phyloP scores from a whole-genome alignment of 2,329 filamentous ascomycete species.

The Plectosphaerella sp. region DNA sequence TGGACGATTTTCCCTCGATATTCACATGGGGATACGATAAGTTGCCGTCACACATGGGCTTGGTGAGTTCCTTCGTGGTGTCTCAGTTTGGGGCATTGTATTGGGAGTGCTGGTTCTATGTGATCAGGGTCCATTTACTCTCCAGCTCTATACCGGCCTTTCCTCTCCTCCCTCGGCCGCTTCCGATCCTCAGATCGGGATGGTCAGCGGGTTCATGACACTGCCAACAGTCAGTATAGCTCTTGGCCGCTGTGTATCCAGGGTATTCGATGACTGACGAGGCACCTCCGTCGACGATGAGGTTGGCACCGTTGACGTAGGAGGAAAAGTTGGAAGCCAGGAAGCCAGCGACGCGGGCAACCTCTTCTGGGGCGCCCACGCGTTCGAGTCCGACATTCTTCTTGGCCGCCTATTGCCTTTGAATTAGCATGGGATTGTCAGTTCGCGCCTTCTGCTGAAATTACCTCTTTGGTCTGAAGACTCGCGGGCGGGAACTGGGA shows the following conservation, averaged over 20 bases:
- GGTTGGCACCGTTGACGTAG: conserved; percentile 58
- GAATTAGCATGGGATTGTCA: background rate
- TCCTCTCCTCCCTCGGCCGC: background rate
- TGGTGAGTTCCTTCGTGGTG: no score
- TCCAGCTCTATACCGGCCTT: background rate
- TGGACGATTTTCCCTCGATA: background rate
- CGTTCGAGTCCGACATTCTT: conserved; percentile 53
- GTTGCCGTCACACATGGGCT: background rate
- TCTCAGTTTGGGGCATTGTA: no score
- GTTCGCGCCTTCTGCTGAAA: background rate
- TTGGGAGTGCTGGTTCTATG: no score
- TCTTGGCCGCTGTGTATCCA: background rate
- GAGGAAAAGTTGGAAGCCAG: conserved; percentile 58
- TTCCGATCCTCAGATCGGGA: conserved; percentile 24
- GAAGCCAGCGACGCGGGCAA: conserved; percentile 57
- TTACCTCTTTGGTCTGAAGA: conserved; percentile 43
- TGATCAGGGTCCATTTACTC: background rate
- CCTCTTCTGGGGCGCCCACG: conserved; percentile 51
- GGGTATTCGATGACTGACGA: conserved; percentile 19
- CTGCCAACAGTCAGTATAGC: conserved; percentile 15
- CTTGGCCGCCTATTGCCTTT: conserved; percentile 31
- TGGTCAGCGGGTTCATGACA: conserved; percentile 35
- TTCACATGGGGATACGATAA: background rate
- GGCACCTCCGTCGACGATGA: conserved; percentile 59
- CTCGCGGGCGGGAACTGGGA: conserved; percentile 51